These are phyloP conservation scores for Leptographium galeiforme DNA, from an alignment of 2,329 filamentous ascomycete species.

Conservation along the genomic window DNA sequence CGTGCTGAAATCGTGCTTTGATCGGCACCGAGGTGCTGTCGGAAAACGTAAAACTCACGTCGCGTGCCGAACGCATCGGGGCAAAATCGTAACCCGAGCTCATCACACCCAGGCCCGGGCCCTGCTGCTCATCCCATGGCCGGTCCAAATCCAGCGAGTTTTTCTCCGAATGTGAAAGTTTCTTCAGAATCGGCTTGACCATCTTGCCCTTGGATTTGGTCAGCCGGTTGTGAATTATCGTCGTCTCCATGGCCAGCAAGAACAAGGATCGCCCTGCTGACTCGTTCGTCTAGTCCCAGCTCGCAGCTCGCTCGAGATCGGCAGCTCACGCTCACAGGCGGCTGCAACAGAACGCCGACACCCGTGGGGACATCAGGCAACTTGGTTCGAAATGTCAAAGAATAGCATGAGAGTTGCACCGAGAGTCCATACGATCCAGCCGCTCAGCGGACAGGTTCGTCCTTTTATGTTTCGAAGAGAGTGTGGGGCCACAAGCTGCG, in stretches of 20 bases:
- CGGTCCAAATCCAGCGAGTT: conserved; percentile 50
- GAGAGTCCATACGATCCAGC: not conserved
- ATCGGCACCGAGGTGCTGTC: conserved; percentile 10
- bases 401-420: not conserved
- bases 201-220: conserved; percentile 34
- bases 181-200: conserved; percentile 51
- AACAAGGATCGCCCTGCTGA: conserved; percentile 4
- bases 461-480: not conserved
- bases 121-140: conserved; percentile 41
- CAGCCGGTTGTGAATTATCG: conserved; percentile 21
- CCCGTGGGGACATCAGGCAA: not conserved
- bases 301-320: not conserved
- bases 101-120: conserved; percentile 21
- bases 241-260: conserved; percentile 13
- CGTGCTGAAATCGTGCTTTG: conserved; percentile 34
- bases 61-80: conserved; percentile 19
- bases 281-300: not conserved
- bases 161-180: conserved; percentile 43
- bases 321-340: not conserved
- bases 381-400: not conserved
- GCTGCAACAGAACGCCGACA: not conserved
- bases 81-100: conserved; percentile 17
- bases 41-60: conserved; percentile 30
- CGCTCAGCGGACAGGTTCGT: not conserved
- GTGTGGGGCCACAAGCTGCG: not conserved